phyloP scores from a whole-genome alignment of 257 asterid species.

The Plantago elongata region DNA sequence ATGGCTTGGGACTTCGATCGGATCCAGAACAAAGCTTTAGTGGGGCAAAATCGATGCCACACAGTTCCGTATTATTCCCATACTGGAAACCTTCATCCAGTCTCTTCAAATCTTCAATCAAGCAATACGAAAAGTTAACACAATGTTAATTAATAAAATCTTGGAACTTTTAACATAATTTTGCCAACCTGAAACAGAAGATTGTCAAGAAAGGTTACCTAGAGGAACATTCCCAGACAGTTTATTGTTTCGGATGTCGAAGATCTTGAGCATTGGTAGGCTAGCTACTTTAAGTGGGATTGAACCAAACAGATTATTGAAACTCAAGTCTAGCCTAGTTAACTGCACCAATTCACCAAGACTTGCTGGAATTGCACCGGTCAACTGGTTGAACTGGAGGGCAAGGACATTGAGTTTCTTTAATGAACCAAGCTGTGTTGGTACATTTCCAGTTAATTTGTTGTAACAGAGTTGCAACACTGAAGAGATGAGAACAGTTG shows the following conservation, averaged over 20 bases:
- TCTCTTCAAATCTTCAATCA: slow-evolving; percentile 64
- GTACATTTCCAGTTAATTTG: slow-evolving; percentile 68
- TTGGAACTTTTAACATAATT: background rate
- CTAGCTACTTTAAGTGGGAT: slow-evolving; percentile 60
- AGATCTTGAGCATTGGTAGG: slow-evolving; percentile 50
- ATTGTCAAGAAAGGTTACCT: slow-evolving; percentile 39
- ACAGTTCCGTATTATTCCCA: slow-evolving; percentile 62
- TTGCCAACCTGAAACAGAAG: background rate
- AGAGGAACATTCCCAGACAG: slow-evolving; percentile 89
- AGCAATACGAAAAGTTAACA: slow-evolving; percentile 15
- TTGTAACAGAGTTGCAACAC: slow-evolving; percentile 91
- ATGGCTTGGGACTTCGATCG: slow-evolving; percentile 41
- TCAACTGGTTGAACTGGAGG: slow-evolving; percentile 72
- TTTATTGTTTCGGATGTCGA: slow-evolving; percentile 78
- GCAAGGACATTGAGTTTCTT: slow-evolving; percentile 80
- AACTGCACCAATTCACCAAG: slow-evolving; percentile 55
- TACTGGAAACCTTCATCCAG: slow-evolving; percentile 80
- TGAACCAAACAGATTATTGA: slow-evolving; percentile 69
- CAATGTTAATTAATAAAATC: slow-evolving; percentile 5
- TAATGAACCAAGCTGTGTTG: slow-evolving; percentile 60
- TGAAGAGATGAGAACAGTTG: slow-evolving; percentile 26
- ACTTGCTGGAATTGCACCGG: slow-evolving; percentile 90
- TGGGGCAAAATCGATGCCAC: slow-evolving; percentile 56
- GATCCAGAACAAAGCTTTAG: slow-evolving; percentile 51
- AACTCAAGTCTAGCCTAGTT: slow-evolving; percentile 85